Percentiles rank a stretch among this genome's conserved stretches.
phyloP scores from a whole-genome alignment of 306 rosid species.

The Cicer yamashitae region DNA sequence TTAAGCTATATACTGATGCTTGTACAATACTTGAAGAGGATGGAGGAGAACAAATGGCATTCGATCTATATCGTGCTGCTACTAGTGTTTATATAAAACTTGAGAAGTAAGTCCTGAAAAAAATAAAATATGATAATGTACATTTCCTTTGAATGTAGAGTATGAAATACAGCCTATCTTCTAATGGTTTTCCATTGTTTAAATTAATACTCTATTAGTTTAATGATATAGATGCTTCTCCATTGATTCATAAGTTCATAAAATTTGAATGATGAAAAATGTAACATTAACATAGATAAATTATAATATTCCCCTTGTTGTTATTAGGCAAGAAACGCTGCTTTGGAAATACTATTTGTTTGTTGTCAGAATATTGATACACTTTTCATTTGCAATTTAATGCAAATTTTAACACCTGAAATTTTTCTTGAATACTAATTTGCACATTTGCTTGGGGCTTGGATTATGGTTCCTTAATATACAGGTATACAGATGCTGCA shows the following conservation, averaged over 20 bases:
- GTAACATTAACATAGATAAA: not conserved
- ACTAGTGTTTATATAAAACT: constrained; percentile 66
- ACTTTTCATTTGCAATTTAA: not conserved
- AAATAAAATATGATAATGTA: not conserved
- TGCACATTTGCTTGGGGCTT: not conserved
- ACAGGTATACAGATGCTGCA: constrained; percentile 74
- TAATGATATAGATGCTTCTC: not conserved
- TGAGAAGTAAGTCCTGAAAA: constrained; percentile 71
- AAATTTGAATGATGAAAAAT: not conserved
- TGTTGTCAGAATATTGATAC: not conserved
- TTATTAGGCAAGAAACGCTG: not conserved
- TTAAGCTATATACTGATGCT: constrained; percentile 81
- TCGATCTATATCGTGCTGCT: constrained; percentile 83
- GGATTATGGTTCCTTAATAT: not conserved
- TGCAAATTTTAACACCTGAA: not conserved
- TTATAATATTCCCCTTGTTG: not conserved
- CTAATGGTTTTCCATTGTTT: not conserved
- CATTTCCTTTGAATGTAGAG: constrained; percentile 17
- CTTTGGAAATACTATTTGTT: not conserved
- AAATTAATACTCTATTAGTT: too few species aligned
- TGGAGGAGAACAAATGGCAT: constrained; percentile 91
- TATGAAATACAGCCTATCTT: constrained; percentile 17
- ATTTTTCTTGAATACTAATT: not conserved
- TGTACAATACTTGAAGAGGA: constrained; percentile 87
- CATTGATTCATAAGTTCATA: not conserved